A percentile compares a stretch with the other conserved stretches of the same genome.
phyloP scores from a whole-genome alignment of 768 basidiomycete genomes.

The Tulasnella sp. region DNA sequence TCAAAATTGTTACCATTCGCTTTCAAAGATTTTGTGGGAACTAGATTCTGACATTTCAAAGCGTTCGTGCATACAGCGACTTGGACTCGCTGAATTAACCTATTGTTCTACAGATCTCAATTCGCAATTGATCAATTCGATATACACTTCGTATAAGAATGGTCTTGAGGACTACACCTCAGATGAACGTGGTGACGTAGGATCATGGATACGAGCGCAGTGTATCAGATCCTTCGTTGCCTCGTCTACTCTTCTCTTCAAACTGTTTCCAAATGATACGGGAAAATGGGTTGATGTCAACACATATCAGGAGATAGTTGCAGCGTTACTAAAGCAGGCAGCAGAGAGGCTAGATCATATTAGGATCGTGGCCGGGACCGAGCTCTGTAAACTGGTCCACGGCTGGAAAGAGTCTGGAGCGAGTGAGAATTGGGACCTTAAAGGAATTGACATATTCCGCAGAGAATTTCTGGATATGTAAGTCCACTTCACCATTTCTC shows the following conservation, averaged over 20 bases:
- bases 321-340: constrained; percentile 72
- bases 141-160: constrained; percentile 42
- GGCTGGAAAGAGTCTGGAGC: constrained; percentile 27
- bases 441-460: constrained; percentile 33
- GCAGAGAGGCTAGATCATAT: constrained; percentile 87
- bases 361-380: constrained; percentile 60
- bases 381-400: constrained; percentile 40
- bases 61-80: constrained; percentile 2
- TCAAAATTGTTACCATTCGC: constrained; percentile 33
- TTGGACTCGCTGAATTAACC: constrained; percentile 3
- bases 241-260: constrained; percentile 40
- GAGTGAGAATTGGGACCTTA: constrained; percentile 38
- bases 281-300: constrained; percentile 47
- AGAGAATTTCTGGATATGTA: constrained; percentile 43
- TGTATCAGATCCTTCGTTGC: constrained; percentile 54
- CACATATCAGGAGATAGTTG: constrained; percentile 44
- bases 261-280: constrained; percentile 35
- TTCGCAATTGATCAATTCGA: constrained; percentile 31
- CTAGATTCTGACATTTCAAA: constrained; percentile 5
- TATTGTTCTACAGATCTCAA: constrained; percentile 34
- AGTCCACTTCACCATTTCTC: constrained; percentile 18
- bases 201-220: constrained; percentile 83
- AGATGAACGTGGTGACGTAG: constrained; percentile 93
- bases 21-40: constrained; percentile 15
- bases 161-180: constrained; percentile 82